phyloP scores from a whole-genome alignment of 176 grass and related monocot genomes.

The Saccharum spontaneum region DNA sequence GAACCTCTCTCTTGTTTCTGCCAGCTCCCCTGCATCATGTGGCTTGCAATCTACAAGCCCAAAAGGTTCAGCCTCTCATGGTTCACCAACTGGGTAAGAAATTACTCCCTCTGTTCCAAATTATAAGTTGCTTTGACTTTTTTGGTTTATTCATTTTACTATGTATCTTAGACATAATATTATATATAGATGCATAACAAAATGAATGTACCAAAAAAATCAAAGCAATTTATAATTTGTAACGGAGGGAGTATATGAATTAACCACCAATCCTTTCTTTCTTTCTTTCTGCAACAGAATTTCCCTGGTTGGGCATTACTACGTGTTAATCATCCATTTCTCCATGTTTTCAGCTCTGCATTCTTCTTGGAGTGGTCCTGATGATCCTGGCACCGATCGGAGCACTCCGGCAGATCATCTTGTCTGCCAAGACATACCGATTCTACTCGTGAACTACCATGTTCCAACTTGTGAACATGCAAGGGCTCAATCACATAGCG shows the following conservation, averaged over 20 bases:
- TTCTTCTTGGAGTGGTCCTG: constrained; percentile 69
- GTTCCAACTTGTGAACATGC: background rate
- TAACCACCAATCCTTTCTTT: background rate
- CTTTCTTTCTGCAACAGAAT: background rate
- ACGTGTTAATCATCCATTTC: background rate
- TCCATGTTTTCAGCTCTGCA: constrained; percentile 58
- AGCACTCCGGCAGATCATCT: constrained; percentile 73
- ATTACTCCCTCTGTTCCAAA: too few species aligned
- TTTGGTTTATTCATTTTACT: too few species aligned
- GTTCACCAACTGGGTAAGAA: constrained; percentile 78
- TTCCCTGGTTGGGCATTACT: background rate
- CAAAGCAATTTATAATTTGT: too few species aligned
- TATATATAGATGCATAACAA: too few species aligned
- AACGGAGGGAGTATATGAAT: background rate
- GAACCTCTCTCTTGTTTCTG: background rate
- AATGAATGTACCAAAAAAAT: too few species aligned
- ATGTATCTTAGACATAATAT: too few species aligned
- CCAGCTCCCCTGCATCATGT: constrained; percentile 91
- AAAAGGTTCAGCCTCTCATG: constrained; percentile 78
- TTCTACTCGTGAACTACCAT: constrained; percentile 42
- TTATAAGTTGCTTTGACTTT: too few species aligned
- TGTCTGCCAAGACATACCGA: constrained; percentile 50
- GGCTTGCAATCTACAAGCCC: constrained; percentile 85
- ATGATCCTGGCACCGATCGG: constrained; percentile 83
- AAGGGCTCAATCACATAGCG: background rate